Evolutionary conservation across 176 grass and related monocot genomes (phyloP), one percentile per base, ranked within the genome.

Genomic region (Panicum miliaceum): DNA sequence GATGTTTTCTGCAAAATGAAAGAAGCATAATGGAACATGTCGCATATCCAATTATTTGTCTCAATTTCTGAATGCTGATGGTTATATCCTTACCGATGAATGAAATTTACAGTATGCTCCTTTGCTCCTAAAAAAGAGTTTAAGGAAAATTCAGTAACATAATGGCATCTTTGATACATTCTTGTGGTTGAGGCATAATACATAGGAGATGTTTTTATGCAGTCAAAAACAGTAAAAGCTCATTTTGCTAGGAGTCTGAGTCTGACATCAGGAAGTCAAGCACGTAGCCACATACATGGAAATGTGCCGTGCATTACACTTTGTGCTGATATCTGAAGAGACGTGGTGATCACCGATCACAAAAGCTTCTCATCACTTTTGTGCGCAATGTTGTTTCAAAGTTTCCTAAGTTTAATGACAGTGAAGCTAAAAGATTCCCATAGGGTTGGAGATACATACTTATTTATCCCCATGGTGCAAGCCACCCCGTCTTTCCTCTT

Each of bases 401-500:
- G 34, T 51, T 38, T 88, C 27, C 22, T 43, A 38, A 37, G 7
- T 12, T 68, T 10, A 70, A 14, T 77, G 53, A 27, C 7, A 81
- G 34, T 41, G 71, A n/a, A 22, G 12, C 51, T 77, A 35, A 82
- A 14, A 91, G 36, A 23, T 18, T 54, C 8, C 25, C 29, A 46
- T 54, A 22, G 8, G 60, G 48, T 8, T 64, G 14, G 23, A 78
- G 20, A 52, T 37, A 45, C 84, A 25, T 95, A 98, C 96, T 92
- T 98, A 79, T 87, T 92, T 89, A 95, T 94, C 36, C 40, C 81
- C 96, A 98, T 98, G 54, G 89, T 92, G 81, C 96, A 98, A n/a
- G 87, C 76, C 80, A 94, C 76, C 15, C 96, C 96, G 54, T 98
- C 96, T 82, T 98, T 95, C 81, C 91, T 95, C 79, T 92, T 98